Evolutionary conservation across 495 filamentous ascomycete genomes (phyloP).

Genomic region (Melanomma pulvis-pyrius): DNA sequence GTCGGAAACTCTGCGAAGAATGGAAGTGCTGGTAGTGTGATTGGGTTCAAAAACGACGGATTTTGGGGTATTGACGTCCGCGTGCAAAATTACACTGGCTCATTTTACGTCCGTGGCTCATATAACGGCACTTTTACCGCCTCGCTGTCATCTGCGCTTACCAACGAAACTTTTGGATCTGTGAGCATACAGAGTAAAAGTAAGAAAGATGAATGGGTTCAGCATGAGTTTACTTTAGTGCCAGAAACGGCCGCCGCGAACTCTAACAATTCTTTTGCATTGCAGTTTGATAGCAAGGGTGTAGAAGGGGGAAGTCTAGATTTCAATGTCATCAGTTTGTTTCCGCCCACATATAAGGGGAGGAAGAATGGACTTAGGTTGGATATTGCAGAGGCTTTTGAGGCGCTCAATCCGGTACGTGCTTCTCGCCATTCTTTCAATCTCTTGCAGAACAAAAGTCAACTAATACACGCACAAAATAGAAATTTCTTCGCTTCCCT

Average conservation of each 20-base stretch:
- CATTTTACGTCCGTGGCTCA: conserved; percentile 35
- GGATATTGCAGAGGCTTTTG: conserved; percentile 61
- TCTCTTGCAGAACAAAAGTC: not conserved
- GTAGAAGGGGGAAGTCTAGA: conserved; percentile 55
- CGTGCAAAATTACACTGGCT: conserved; percentile 35
- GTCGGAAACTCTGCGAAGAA: not conserved
- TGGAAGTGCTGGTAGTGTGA: not conserved
- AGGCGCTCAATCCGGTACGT: conserved; percentile 51
- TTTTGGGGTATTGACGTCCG: conserved; percentile 41
- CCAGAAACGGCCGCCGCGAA: conserved; percentile 50
- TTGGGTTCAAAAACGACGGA: conserved; percentile 17
- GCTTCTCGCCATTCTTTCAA: not conserved
- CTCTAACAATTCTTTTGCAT: conserved; percentile 66
- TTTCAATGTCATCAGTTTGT: conserved; percentile 67
- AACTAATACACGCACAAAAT: not conserved
- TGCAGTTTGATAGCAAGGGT: conserved; percentile 59
- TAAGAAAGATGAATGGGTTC: conserved; percentile 32
- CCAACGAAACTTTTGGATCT: conserved; percentile 36
- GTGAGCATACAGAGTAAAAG: conserved; percentile 15
- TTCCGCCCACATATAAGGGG: conserved; percentile 67
- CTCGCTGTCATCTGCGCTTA: conserved; percentile 40
- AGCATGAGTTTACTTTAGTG: conserved; percentile 40
- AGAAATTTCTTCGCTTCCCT: conserved; percentile 59
- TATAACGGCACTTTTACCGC: conserved; percentile 32
- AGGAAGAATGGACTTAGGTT: conserved; percentile 63